A percentile compares a stretch with the other conserved stretches of the same genome.
phyloP scores from a whole-genome alignment of 495 filamentous ascomycete genomes.

The Articulospora tetracladia region DNA sequence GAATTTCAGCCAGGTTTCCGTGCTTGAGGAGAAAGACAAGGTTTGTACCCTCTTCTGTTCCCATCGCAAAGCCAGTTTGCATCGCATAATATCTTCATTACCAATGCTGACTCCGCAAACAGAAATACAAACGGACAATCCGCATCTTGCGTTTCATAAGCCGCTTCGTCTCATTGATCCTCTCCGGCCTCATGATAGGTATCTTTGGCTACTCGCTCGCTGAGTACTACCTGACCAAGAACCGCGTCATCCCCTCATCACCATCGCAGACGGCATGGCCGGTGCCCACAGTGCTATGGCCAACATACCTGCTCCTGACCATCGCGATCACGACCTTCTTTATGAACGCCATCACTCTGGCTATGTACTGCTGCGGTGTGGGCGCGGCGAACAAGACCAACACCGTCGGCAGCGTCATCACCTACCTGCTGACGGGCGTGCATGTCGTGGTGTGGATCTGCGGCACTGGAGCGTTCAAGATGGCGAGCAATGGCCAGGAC shows the following conservation, averaged over 20 bases:
- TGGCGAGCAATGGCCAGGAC: conserved; percentile 4
- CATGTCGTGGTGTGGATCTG: conserved; percentile 16
- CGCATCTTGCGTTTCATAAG: conserved; percentile 18
- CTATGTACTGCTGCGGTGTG: conserved; percentile 4
- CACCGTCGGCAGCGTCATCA: neutral
- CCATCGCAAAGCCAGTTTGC: neutral
- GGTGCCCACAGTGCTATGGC: conserved; percentile 10
- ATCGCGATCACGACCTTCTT: conserved; percentile 16
- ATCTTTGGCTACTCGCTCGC: conserved; percentile 9
- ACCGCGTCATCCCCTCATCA: neutral
- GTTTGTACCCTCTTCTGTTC: conserved; percentile 1
- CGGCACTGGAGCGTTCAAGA: conserved; percentile 5
- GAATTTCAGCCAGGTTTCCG: neutral
- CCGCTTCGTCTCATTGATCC: conserved; percentile 7
- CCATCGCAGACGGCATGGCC: conserved; percentile 2
- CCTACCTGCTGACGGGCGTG: conserved; percentile 2
- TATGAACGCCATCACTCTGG: conserved; percentile 13
- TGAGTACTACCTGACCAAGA: conserved; percentile 17
- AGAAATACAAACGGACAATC: conserved; percentile 16
- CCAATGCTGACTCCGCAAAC: neutral
- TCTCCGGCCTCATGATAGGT: conserved; percentile 13
- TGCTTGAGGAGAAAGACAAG: conserved; percentile 13
- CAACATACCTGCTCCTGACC: conserved; percentile 11
- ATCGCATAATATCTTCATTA: neutral
- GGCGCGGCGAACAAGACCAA: conserved; percentile 17